A percentile compares a stretch with the other conserved stretches of the same genome.
phyloP scores from a whole-genome alignment of 257 asterid genomes.

The Salvia miltiorrhiza region DNA sequence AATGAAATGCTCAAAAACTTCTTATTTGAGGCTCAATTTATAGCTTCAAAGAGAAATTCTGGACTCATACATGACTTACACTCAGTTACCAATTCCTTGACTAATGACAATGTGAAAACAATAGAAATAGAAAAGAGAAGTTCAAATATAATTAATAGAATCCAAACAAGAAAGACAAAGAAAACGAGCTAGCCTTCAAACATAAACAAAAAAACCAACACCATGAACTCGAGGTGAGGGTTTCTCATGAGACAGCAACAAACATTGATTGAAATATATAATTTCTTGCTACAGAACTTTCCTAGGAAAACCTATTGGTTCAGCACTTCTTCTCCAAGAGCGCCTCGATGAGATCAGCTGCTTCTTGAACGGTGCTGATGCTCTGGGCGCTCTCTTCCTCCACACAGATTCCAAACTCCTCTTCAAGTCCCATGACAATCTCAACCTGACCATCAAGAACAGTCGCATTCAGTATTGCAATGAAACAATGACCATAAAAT shows the following conservation, averaged over 20 bases:
- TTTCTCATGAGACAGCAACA: slow-evolving; percentile 7
- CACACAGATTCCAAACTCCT: slow-evolving; percentile 79
- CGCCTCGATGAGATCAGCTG: slow-evolving; percentile 84
- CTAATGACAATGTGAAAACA: neutral
- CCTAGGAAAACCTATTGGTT: slow-evolving; percentile 20
- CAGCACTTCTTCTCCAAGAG: slow-evolving; percentile 49
- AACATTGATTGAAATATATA: neutral
- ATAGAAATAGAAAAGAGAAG: neutral
- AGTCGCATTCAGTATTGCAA: neutral
- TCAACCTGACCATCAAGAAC: slow-evolving; percentile 52
- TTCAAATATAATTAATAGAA: slow-evolving; percentile 18
- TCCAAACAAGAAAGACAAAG: slow-evolving; percentile 12
- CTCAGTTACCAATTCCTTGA: neutral
- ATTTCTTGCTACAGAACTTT: slow-evolving; percentile 25
- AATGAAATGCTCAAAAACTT: too few relatives aligned
- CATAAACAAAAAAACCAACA: slow-evolving; percentile 20
- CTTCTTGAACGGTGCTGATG: slow-evolving; percentile 81
- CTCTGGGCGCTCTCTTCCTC: slow-evolving; percentile 97
- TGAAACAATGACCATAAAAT: neutral
- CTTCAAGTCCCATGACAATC: slow-evolving; percentile 98
- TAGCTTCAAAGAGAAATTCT: neutral
- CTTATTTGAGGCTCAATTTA: neutral
- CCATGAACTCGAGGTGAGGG: slow-evolving; percentile 13
- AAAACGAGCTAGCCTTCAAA: slow-evolving; percentile 20
- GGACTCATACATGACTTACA: neutral